Evolutionary conservation across 2,329 filamentous ascomycete species (phyloP).

Genomic region (Scytalidium sp.): DNA sequence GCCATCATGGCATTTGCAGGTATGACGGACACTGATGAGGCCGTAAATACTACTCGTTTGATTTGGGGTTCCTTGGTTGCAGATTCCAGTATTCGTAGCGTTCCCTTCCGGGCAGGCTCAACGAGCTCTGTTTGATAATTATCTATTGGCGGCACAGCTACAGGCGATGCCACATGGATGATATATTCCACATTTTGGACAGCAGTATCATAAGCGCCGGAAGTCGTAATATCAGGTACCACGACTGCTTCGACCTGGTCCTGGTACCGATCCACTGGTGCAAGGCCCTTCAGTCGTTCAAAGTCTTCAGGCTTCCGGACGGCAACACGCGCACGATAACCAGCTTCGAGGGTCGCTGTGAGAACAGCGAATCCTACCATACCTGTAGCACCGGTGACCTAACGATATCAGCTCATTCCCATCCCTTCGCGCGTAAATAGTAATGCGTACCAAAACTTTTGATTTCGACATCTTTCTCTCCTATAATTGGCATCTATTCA

Average conservation of each 20-base stretch:
- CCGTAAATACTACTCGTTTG: slow-evolving; percentile 41
- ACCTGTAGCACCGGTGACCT: background rate
- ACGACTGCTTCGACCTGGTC: background rate
- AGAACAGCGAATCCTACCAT: background rate
- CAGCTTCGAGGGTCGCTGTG: background rate
- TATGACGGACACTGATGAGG: slow-evolving; percentile 41
- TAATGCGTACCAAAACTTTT: background rate
- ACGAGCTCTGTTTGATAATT: slow-evolving; percentile 24
- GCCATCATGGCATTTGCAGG: slow-evolving; percentile 18
- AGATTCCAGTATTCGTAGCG: slow-evolving; percentile 32
- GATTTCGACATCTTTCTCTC: background rate
- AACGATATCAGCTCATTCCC: background rate
- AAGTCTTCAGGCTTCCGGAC: background rate
- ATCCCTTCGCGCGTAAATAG: background rate
- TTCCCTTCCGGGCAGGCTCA: slow-evolving; percentile 33
- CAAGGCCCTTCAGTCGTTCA: background rate
- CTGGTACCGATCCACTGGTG: background rate
- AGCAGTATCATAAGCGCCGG: background rate
- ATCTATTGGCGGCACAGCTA: slow-evolving; percentile 32
- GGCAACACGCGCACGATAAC: background rate
- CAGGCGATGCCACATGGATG: background rate
- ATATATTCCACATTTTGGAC: background rate
- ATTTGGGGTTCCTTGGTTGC: slow-evolving; percentile 33
- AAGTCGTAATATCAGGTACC: background rate
- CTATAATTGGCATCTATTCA: too few species aligned